Percentiles rank a stretch among this genome's conserved stretches.
These are phyloP conservation scores for Solanum microdontum DNA, from an alignment of 257 asterid genomes.

Conservation along the genomic window DNA sequence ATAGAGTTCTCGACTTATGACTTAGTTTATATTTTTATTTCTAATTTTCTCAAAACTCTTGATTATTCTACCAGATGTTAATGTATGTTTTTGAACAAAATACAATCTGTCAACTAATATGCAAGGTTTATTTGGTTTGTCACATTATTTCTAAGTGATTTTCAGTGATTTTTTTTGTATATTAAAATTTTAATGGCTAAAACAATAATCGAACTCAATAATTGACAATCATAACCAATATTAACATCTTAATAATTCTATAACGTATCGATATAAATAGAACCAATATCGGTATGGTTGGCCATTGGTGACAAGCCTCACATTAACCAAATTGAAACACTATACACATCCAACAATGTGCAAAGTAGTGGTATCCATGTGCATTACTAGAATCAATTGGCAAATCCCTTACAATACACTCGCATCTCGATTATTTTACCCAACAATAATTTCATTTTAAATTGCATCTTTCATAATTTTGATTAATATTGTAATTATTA, in stretches of 20 bases:
- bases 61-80: background rate
- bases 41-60: background rate
- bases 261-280: background rate
- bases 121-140: background rate
- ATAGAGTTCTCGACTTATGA: background rate
- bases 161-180: background rate
- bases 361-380: background rate
- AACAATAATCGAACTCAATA: too few species aligned
- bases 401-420: background rate
- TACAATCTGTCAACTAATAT: background rate
- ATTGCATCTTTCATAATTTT: background rate
- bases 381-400: background rate
- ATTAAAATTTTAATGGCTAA: too few species aligned
- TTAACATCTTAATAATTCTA: accelerated
- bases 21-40: background rate
- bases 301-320: background rate
- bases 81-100: background rate
- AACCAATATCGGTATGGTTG: background rate
- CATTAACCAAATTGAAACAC: background rate
- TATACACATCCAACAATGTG: background rate
- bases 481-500: background rate
- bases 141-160: background rate
- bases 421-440: too few species aligned
- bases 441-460: background rate
- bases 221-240: background rate